Evolutionary conservation across 2,329 filamentous ascomycete genomes (phyloP).

Genomic region (Alternaria panax): DNA sequence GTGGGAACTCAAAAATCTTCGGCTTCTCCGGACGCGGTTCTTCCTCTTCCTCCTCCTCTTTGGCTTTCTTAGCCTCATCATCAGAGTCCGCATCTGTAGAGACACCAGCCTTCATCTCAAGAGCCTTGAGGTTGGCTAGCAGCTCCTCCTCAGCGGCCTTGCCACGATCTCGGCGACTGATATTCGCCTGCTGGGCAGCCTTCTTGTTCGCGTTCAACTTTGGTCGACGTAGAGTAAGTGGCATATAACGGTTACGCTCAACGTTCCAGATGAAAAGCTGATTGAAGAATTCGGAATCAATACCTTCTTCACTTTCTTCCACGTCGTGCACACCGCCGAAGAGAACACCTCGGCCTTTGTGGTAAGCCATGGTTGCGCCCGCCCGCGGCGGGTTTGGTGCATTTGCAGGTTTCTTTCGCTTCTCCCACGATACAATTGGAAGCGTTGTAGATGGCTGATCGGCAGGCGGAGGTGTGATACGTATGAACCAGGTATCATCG

Average conservation of each 20-base stretch:
- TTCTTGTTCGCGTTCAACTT: conserved; percentile 71
- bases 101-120: conserved; percentile 78
- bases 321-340: conserved; percentile 96
- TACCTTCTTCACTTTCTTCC: conserved; percentile 89
- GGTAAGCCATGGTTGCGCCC: conserved; percentile 91
- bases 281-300: conserved; percentile 98
- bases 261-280: conserved; percentile 91
- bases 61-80: conserved; percentile 35
- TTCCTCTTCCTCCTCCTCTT: conserved; percentile 55
- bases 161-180: conserved; percentile 68
- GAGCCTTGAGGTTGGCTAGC: conserved; percentile 81
- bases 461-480: conserved; percentile 74
- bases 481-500: conserved; percentile 92
- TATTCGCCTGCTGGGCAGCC: conserved; percentile 47
- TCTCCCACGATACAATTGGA: conserved; percentile 87
- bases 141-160: conserved; percentile 94
- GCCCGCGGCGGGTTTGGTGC: conserved; percentile 82
- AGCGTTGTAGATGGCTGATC: conserved; percentile 71
- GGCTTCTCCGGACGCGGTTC: conserved; percentile 64
- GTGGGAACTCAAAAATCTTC: conserved; percentile 81
- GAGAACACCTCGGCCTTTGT: conserved; percentile 89
- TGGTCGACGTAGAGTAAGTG: conserved; percentile 76
- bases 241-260: conserved; percentile 94
- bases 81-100: conserved; percentile 51
- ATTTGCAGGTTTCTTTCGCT: conserved; percentile 90